Percentiles rank a stretch among this genome's conserved stretches.
These are phyloP conservation scores for Plantago ovata DNA, from an alignment of 257 asterid species.

Conservation along the genomic window DNA sequence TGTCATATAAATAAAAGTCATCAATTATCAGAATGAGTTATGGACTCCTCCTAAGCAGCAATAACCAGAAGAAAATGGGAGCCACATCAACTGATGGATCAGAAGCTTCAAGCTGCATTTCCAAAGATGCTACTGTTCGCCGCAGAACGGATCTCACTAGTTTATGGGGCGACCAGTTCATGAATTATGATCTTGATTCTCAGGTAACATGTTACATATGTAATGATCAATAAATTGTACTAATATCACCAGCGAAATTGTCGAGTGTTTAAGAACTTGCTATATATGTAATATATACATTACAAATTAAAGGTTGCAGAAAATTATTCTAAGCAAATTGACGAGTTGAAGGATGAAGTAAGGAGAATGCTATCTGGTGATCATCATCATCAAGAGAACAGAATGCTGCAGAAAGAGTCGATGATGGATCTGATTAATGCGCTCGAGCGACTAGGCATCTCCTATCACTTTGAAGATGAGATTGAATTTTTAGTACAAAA, in stretches of 20 bases:
- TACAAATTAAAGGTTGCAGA: too few relatives aligned
- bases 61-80: too few relatives aligned
- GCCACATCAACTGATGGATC: too few relatives aligned
- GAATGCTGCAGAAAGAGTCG: neutral
- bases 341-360: constrained; percentile 2
- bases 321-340: too few relatives aligned
- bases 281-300: too few relatives aligned
- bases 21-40: too few relatives aligned
- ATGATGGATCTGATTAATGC: constrained; percentile 13
- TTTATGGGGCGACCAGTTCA: constrained; percentile 26
- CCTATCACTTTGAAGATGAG: constrained; percentile 20
- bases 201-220: too few relatives aligned
- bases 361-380: constrained; percentile 1
- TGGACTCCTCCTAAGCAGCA: too few relatives aligned
- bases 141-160: constrained; percentile 7
- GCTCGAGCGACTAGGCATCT: constrained; percentile 21
- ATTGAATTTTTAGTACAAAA: constrained; percentile 10
- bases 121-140: neutral
- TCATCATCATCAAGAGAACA: neutral
- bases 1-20: too few relatives aligned
- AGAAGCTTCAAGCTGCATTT: too few relatives aligned
- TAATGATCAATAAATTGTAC: too few relatives aligned
- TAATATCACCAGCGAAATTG: neutral
- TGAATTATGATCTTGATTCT: neutral
- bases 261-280: constrained; percentile 12